Conservation (phyloP, 2,329 filamentous ascomycete species). For the Venturia oleaginea region DNA sequence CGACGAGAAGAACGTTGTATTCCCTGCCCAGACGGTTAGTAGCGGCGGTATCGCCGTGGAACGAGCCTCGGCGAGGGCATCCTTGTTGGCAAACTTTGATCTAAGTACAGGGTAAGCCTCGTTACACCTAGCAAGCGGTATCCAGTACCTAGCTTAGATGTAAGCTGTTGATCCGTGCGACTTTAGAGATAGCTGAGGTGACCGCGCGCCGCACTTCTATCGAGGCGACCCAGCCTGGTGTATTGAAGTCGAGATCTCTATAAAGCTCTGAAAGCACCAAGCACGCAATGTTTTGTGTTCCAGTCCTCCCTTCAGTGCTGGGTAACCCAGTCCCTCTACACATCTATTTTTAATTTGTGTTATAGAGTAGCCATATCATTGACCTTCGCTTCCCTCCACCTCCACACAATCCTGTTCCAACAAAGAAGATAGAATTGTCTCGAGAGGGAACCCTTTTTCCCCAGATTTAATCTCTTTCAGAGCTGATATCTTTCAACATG, state of each 20-base stretch:
- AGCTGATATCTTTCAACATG: neutral
- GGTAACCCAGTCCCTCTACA: neutral
- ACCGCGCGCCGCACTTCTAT: neutral
- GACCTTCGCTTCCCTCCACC: neutral
- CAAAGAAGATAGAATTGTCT: neutral
- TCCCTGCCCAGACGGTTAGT: neutral
- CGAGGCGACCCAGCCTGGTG: neutral
- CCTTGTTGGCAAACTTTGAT: neutral
- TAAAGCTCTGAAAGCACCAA: neutral
- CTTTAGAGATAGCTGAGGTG: neutral
- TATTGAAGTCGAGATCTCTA: neutral
- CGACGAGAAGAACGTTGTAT: neutral
- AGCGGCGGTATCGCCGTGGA: neutral
- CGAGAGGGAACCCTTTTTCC: neutral
- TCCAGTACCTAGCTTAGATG: neutral
- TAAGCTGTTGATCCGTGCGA: neutral
- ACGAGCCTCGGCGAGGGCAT: neutral
- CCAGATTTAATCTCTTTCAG: too few species aligned
- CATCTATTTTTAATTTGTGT: neutral
- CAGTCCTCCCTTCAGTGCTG: neutral
- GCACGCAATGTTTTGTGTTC: neutral
- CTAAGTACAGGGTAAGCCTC: neutral
- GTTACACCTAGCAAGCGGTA: neutral
- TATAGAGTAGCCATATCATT: neutral
- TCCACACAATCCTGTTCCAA: neutral